These are phyloP conservation scores for Graphium sp. DNA, from an alignment of 2,329 filamentous ascomycete species.

Conservation along the genomic window DNA sequence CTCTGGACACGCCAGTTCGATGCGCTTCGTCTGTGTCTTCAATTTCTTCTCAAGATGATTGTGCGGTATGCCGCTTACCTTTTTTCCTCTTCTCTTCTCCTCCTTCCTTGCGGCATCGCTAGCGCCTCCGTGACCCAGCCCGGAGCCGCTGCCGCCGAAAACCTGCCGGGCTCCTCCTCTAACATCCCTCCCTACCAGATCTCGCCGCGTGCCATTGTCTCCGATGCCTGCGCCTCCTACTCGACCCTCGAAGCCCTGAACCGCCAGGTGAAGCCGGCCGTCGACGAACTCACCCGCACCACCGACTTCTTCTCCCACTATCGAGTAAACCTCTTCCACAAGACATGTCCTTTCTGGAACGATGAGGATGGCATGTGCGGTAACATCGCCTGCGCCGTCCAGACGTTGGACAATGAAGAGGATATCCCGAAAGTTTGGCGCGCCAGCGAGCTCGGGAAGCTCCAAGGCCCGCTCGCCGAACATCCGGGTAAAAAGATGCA, in stretches of 20 bases:
- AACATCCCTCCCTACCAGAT: conserved; percentile 41
- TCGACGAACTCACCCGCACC: conserved; percentile 66
- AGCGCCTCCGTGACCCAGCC: conserved; percentile 4
- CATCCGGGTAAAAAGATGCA: conserved; percentile 69
- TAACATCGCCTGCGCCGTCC: conserved; percentile 91
- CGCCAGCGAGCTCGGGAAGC: conserved; percentile 76
- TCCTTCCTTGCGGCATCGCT: conserved; percentile 6
- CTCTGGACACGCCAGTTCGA: conserved; percentile 29
- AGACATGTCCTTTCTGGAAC: conserved; percentile 89
- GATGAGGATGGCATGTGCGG: conserved; percentile 90
- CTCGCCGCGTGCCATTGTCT: conserved; percentile 74
- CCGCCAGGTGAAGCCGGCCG: conserved; percentile 52
- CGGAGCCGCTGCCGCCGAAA: conserved; percentile 1
- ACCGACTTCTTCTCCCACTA: conserved; percentile 99
- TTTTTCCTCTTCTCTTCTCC: conserved; percentile 7
- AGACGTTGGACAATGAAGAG: conserved; percentile 86
- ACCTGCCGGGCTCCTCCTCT: conserved; percentile 12
- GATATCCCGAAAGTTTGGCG: conserved; percentile 89
- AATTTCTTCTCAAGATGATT: conserved; percentile 27
- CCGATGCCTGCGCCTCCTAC: conserved; percentile 89
- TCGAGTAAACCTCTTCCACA: conserved; percentile 85
- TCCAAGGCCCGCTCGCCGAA: conserved; percentile 78
- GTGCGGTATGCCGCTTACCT: conserved; percentile 30
- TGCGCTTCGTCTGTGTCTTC: conserved; percentile 20
- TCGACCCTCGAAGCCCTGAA: conserved; percentile 79